phyloP scores from a whole-genome alignment of 2,329 filamentous ascomycete genomes.

The Arthrobotrys musiformis region DNA sequence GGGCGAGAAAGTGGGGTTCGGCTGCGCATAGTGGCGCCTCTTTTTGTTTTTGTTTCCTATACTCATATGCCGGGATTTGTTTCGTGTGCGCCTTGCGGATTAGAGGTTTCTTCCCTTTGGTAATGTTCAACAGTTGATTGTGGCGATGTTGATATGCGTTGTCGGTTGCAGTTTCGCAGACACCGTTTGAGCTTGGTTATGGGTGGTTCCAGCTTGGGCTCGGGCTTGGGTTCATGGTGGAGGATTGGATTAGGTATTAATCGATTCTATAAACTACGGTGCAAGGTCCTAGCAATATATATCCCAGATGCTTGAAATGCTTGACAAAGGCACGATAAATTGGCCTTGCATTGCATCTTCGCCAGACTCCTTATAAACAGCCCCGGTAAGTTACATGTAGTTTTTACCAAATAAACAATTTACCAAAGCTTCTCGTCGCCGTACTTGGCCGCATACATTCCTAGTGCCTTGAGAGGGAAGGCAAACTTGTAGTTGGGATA shows the following conservation, averaged over 20 bases:
- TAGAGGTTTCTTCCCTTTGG: background rate
- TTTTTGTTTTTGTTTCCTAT: too few species aligned
- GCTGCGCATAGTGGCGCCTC: slow-evolving; percentile 1
- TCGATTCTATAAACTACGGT: background rate
- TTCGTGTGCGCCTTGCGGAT: background rate
- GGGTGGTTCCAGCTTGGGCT: too few species aligned
- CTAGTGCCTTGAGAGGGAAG: slow-evolving; percentile 92
- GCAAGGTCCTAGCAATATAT: background rate
- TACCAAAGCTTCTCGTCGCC: slow-evolving; percentile 66
- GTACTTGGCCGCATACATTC: slow-evolving; percentile 82
- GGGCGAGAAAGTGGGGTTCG: background rate
- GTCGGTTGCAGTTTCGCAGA: background rate
- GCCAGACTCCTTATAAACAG: too few species aligned
- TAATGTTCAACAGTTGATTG: background rate
- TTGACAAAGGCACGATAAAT: too few species aligned
- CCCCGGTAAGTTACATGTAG: too few species aligned
- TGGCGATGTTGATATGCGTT: background rate
- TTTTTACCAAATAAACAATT: too few species aligned
- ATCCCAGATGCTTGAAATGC: background rate
- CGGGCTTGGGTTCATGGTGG: background rate
- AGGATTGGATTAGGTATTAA: background rate
- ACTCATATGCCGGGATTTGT: background rate
- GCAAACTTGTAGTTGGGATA: slow-evolving; percentile 99
- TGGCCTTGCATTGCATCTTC: too few species aligned
- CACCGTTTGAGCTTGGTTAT: too few species aligned